phyloP scores from a whole-genome alignment of 2,329 filamentous ascomycete species.

The Chalaropsis thielavioides region DNA sequence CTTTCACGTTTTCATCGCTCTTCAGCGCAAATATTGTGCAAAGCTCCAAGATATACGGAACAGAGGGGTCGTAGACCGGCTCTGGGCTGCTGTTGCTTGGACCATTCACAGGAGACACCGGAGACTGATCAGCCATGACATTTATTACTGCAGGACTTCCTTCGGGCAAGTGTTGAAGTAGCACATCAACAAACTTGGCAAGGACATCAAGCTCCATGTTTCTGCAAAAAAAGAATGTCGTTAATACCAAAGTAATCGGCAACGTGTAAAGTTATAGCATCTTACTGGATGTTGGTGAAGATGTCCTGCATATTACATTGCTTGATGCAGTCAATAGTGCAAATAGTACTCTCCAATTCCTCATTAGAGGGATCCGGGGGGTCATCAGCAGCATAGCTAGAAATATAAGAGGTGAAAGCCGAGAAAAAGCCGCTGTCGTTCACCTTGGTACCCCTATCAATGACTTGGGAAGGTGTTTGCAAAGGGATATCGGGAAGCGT shows the following conservation, averaged over 20 bases:
- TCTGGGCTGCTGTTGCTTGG: constrained; percentile 37
- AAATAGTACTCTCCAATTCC: constrained; percentile 88
- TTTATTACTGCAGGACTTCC: constrained; percentile 65
- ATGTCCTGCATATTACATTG: constrained; percentile 75
- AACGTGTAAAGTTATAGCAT: constrained; percentile 24
- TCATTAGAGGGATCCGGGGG: constrained; percentile 95
- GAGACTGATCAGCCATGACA: constrained; percentile 72
- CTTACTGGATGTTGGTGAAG: constrained; percentile 63
- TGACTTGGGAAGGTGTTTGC: constrained; percentile 80
- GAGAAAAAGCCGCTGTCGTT: constrained; percentile 80
- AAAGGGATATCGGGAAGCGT: constrained; percentile 65
- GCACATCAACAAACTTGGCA: constrained; percentile 41
- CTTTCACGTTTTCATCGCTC: constrained; percentile 55
- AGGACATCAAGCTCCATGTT: constrained; percentile 46
- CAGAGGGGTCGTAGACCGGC: constrained; percentile 65
- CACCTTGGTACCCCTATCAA: constrained; percentile 68
- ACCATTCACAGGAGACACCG: constrained; percentile 45
- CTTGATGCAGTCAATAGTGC: constrained; percentile 85
- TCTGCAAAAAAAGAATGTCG: constrained; percentile 32
- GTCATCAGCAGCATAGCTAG: constrained; percentile 96
- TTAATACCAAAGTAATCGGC: not conserved
- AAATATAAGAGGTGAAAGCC: constrained; percentile 89
- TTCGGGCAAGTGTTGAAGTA: constrained; percentile 77
- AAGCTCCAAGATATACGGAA: constrained; percentile 84
- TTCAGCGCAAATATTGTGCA: constrained; percentile 68